Base-by-base conservation (phyloP, 192 early-diverging fungal species). In the Entomortierella beljakovae region DNA sequence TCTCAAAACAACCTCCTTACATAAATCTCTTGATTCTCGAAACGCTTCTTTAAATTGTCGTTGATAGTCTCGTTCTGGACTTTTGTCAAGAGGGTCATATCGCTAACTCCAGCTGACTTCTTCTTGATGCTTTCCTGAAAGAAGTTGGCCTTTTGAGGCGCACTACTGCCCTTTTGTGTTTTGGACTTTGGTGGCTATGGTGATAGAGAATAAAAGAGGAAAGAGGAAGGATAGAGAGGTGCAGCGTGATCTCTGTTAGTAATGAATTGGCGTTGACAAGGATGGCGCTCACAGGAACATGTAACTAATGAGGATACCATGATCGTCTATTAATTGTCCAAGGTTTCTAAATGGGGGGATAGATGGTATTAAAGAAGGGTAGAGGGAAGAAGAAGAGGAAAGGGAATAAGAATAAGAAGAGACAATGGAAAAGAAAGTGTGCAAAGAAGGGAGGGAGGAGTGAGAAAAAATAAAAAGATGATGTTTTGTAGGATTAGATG, bases 31-130 rank as follows among this genome's bases (percentile, higher is more conserved):
- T 84, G 89, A 69, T 92, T 92, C 53, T 90, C 81, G 80, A 92
- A 98, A 58, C 97, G 89, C 83, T 95, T 94, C 83, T 90, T 90
- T 70, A 98, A 82, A 85, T 98, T 98, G 7, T 96, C 95, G 53
- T 94, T 96, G 80, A 98, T 98, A 54, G 91, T 90, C 62, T 98
- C 96, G 83, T 98, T 96, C 58, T 89, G 93, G 85, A 98, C 94
- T 84, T 98, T 97, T 35, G 92, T 90, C 85, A 98, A 75, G 69
- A 96, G 86, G 4, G 95, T 95, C 94, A 96, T 94, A 77, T 98
- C 97, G 32, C 89, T 84, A 37, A 94, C 88, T 55, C 93, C 93
- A 16, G 88, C 92, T 73, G 91, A 89, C 81, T 94, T 93, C 83
- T 93, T 92, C 65, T 89, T 90, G 54, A 88, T 74, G 10, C 87